phyloP scores from a whole-genome alignment of 108 stramenopile genomes.

The Conticribra guillardii region DNA sequence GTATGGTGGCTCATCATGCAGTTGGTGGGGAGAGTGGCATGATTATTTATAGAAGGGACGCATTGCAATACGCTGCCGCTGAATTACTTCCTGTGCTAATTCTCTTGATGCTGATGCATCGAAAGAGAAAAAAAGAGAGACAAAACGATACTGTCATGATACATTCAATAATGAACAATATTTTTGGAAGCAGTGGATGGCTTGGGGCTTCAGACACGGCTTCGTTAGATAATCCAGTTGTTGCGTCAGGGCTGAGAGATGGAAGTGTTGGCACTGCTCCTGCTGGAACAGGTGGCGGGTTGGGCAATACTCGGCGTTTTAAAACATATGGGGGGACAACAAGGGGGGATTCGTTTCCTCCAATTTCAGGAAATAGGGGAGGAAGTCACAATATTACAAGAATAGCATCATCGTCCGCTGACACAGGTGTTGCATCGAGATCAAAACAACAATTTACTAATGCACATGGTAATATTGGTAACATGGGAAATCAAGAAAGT shows the following conservation, averaged over 20 bases:
- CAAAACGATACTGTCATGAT: conserved; percentile 37
- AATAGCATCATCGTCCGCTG: neutral
- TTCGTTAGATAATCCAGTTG: conserved; percentile 3
- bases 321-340: conserved; percentile 27
- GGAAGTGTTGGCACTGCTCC: neutral
- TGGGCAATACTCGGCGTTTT: conserved; percentile 28
- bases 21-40: conserved; percentile 2
- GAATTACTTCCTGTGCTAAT: conserved; percentile 42
- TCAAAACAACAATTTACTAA: neutral
- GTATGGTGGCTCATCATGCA: conserved; percentile 28
- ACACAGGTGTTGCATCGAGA: neutral
- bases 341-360: conserved; percentile 25
- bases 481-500: no score
- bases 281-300: neutral
- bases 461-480: neutral
- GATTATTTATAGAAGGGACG: conserved; percentile 21
- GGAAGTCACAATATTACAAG: conserved; percentile 11
- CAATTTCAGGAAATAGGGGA: conserved; percentile 2
- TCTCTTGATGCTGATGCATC: conserved; percentile 45
- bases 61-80: conserved; percentile 26
- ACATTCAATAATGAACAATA: conserved; percentile 40
- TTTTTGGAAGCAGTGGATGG: conserved; percentile 38
- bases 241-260: neutral
- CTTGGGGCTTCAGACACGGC: conserved; percentile 19
- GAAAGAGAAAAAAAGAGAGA: conserved; percentile 29